phyloP scores from a whole-genome alignment of 345 rosid genomes.

The Eucalyptus pauciflora region DNA sequence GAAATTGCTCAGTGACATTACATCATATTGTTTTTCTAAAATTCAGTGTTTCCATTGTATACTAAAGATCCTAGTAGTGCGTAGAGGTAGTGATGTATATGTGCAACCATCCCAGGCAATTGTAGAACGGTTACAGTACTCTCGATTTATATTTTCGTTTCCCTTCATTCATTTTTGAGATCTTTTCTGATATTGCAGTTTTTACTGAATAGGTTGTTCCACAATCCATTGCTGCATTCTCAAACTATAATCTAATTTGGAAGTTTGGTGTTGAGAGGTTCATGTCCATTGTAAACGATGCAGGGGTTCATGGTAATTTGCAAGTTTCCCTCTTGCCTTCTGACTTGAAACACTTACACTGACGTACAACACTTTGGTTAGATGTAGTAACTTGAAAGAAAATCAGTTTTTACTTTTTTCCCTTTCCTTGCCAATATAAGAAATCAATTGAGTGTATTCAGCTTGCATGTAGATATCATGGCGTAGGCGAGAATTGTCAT shows the following conservation, averaged over 20 bases:
- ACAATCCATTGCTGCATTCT: conserved; percentile 58
- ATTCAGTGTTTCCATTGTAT: background rate
- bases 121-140: background rate
- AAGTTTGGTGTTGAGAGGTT: background rate
- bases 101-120: background rate
- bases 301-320: background rate
- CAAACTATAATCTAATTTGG: conserved; percentile 8
- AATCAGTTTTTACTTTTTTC: no score
- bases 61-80: background rate
- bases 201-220: conserved; percentile 52
- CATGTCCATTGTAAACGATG: fast-evolving
- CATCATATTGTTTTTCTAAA: background rate
- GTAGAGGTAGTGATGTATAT: background rate
- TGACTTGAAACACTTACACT: background rate
- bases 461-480: background rate
- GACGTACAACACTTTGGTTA: no score
- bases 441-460: no score
- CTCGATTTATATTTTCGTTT: background rate
- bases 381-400: background rate
- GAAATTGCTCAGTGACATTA: background rate
- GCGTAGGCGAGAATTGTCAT: fast-evolving
- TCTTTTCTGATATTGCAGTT: background rate
- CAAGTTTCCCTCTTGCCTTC: background rate
- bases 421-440: background rate
- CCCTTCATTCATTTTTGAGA: background rate